These are phyloP conservation scores for Podaxis pistillaris DNA, from an alignment of 768 basidiomycete genomes.

Conservation along the genomic window DNA sequence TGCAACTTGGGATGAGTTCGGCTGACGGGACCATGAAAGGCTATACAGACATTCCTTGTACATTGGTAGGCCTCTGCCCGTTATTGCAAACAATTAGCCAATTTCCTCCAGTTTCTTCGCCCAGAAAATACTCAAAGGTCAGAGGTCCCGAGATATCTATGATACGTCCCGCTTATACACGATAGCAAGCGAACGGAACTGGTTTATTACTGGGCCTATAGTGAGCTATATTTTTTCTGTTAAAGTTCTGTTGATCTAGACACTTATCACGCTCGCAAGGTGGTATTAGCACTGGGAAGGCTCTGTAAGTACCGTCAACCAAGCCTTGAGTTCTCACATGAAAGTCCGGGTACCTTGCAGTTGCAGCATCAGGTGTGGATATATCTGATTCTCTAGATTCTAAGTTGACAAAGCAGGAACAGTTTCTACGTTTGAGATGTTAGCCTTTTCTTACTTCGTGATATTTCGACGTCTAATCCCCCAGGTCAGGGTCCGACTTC, in stretches of 20 bases:
- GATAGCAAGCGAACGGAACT: constrained; percentile 35
- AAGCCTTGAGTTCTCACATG: not conserved
- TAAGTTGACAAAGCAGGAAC: not conserved
- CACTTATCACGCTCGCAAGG: not conserved
- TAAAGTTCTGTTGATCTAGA: not conserved
- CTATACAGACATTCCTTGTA: constrained; percentile 47
- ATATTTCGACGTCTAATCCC: not conserved
- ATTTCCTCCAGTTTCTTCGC: constrained; percentile 18
- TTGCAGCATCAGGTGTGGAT: constrained; percentile 14
- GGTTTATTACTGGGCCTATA: constrained; percentile 26
- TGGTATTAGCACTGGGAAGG: not conserved
- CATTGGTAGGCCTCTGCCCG: constrained; percentile 37
- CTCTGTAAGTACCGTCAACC: not conserved
- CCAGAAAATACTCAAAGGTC: constrained; percentile 17
- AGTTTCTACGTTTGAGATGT: constrained; percentile 32
- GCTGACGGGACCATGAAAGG: constrained; percentile 23
- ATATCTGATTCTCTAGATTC: not conserved
- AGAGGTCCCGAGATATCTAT: not conserved
- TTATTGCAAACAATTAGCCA: not conserved
- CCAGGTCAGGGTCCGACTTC: constrained; percentile 31
- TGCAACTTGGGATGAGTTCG: not conserved
- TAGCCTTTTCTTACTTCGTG: not conserved
- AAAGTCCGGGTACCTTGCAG: not conserved
- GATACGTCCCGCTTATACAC: constrained; percentile 11
- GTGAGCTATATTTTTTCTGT: constrained; percentile 2